Base-by-base conservation (phyloP, 768 basidiomycete species). In the Leccinum uliginosum region DNA sequence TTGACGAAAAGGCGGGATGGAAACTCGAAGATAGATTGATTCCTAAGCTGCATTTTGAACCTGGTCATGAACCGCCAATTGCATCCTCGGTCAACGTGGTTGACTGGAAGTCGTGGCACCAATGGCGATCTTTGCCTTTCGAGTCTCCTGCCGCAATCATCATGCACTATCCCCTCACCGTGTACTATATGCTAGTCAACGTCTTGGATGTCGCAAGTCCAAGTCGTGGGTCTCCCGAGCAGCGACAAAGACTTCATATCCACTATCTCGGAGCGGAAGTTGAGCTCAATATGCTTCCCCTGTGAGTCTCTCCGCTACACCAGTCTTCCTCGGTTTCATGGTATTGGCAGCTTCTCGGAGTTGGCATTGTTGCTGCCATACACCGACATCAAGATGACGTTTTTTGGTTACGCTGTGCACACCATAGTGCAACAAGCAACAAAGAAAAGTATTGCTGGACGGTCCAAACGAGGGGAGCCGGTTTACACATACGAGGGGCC, bases 21-120 rank as follows among this genome's bases (percentile, higher is more conserved):
- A 71, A 67, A 49, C 65, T 78, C 17, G 69, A 69, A 35, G 65
- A 66, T 19, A 63, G 63, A 49, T 58, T 76, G 1, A 70, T 75
- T 26, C 74, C 77, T 48, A 64, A 66, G 34, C 61, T 71, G n/a
- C 65, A 67, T 45, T 71, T 70, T n/a, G 59, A 63, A 40, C 58
- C 63, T 30, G 64, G 62, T 15, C 56, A 63, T 27, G 71, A 75
- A 50, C 70, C 62, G 2, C 50, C 51, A 30, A 65, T 71, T 12
- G 57, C 61, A 61, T 60, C 70, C 58, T 57, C 68, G 50, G 63
- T 53, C 29, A 66, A 71, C 19, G 62, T 76, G 32, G 59, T 63
- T 26, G 74, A 71, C 55, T 81, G 79, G 80, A 68, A 66, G 30
- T 73, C 74, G 24, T 80, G 77, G 67, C 75, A 80, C 62, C 58